Evolutionary conservation across 805 yeast species (phyloP), one percentile per base, ranked within the genome.

Genomic region (Lipomyces japonicus): DNA sequence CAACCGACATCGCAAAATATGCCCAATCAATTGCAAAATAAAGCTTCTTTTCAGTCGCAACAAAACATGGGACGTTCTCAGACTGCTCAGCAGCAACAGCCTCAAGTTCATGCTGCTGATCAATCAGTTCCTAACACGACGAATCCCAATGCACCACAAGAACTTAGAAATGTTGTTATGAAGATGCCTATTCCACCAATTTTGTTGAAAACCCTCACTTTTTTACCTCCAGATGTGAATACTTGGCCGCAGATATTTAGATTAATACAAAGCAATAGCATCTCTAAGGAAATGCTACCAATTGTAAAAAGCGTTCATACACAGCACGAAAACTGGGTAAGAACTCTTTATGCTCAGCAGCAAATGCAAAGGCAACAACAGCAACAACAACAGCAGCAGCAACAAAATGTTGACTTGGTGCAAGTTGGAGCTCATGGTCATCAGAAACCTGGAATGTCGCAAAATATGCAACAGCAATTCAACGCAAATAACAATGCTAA

Each of bases 241-340:
- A 86, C 95, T 4, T 89, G 96, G 96, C 78, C 80, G 21, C 86
- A 81, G 63, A 79, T 87, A 25, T 79, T 81, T 65, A 83, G 81
- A 37, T 75, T 81, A 58, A 67, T 80, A 39, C 77, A 79, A 56
- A 75, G 77, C 55, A 80, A 79, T 51, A 71, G 78, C 51, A 68
- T 86, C 35, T 79, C 85, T 1, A 75, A 77, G 4, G 75, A 79
- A 30, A 77, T 77, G 24, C 69, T 82, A 71, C 77, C 77, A 14
- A 65, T 76, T 22, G 79, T 86, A 39, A 81, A 79, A 63, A 82
- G 79, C 51, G 79, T 84, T 6, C 87, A 87, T 65, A 75, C 77
- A 21, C 50, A 54, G 38, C 67, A 65, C 46, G 52, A 51, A 39
- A 57, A 61, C 16, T 58, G 64, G 64, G 50, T 63, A n/a, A 48